Evolutionary conservation across 768 basidiomycete genomes (phyloP).

Genomic region (Suillus luteus): DNA sequence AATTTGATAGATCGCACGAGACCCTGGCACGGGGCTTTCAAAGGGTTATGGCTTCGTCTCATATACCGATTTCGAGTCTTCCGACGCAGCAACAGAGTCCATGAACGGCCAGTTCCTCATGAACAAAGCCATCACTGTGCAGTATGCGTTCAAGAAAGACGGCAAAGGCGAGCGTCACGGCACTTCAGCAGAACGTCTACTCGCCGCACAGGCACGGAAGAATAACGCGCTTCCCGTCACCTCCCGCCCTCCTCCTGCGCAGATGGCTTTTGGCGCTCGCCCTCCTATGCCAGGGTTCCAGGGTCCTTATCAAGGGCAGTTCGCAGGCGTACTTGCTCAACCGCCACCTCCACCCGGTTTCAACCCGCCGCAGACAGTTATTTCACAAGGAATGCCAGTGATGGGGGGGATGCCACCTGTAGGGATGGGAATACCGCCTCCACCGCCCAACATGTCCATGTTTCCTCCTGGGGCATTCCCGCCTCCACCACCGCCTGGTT

Average conservation of each 20-base stretch:
- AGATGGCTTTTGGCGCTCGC: conserved; percentile 61
- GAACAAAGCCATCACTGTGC: conserved; percentile 97
- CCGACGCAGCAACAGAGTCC: conserved; percentile 93
- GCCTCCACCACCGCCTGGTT: conserved; percentile 70
- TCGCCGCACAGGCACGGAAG: conserved; percentile 94
- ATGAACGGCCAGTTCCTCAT: conserved; percentile 98
- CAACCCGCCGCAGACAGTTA: conserved; percentile 67
- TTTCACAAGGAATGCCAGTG: conserved; percentile 44
- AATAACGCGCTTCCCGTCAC: conserved; percentile 87
- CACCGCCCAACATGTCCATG: conserved; percentile 45
- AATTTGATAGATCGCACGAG: conserved; percentile 77
- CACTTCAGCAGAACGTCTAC: conserved; percentile 92
- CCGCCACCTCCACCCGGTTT: conserved; percentile 84
- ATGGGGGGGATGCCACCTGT: conserved; percentile 36
- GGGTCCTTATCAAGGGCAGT: conserved; percentile 88
- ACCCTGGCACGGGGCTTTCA: conserved; percentile 78
- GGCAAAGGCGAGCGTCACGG: conserved; percentile 98
- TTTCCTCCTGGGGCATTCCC: conserved; percentile 51
- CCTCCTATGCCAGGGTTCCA: conserved; percentile 72
- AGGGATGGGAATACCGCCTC: conserved; percentile 39
- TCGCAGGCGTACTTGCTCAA: conserved; percentile 83
- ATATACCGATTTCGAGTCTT: conserved; percentile 96
- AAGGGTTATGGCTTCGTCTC: conserved; percentile 98
- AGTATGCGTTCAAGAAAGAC: conserved; percentile 99
- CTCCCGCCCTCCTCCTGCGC: conserved; percentile 72